Conservation (phyloP, 371 early-diverging fungal genomes). For the Mortierella sp. region DNA sequence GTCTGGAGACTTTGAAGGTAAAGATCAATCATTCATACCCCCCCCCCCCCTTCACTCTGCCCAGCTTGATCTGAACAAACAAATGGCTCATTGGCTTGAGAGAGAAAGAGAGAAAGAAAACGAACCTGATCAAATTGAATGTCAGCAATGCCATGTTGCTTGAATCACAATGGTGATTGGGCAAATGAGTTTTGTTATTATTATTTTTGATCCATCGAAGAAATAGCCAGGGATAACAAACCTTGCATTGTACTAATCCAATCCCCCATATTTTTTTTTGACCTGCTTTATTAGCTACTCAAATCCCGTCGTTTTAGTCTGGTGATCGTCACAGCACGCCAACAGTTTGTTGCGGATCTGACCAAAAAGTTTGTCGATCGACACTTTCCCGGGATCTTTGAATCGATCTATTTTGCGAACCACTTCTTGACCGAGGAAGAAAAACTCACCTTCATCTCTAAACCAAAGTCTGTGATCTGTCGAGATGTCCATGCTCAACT, state of each 20-base stretch:
- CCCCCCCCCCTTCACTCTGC: too few relatives aligned
- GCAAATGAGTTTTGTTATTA: too few relatives aligned
- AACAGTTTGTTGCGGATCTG: constrained; percentile 62
- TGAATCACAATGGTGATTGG: too few relatives aligned
- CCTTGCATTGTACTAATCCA: background rate
- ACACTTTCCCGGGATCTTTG: constrained; percentile 64
- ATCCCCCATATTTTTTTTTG: background rate
- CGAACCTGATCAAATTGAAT: too few relatives aligned
- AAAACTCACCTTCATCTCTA: constrained; percentile 57
- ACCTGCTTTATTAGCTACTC: constrained; percentile 29
- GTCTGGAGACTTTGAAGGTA: constrained; percentile 64
- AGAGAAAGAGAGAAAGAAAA: constrained; percentile 2
- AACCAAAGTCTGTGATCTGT: constrained; percentile 63
- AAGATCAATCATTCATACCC: too few relatives aligned
- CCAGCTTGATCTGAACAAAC: too few relatives aligned
- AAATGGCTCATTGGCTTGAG: too few relatives aligned
- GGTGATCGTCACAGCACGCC: constrained; percentile 64
- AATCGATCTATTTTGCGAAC: constrained; percentile 65
- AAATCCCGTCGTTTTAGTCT: constrained; percentile 60
- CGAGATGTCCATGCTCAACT: constrained; percentile 64
- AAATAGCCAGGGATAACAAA: too few relatives aligned
- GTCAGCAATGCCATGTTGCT: too few relatives aligned
- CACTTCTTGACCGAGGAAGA: constrained; percentile 59
- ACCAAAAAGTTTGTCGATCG: constrained; percentile 65
- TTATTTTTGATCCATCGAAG: too few relatives aligned